Evolutionary conservation across 2,329 filamentous ascomycete genomes (phyloP), one percentile per base, ranked within the genome.

Genomic region (Fusarium subtropicale): DNA sequence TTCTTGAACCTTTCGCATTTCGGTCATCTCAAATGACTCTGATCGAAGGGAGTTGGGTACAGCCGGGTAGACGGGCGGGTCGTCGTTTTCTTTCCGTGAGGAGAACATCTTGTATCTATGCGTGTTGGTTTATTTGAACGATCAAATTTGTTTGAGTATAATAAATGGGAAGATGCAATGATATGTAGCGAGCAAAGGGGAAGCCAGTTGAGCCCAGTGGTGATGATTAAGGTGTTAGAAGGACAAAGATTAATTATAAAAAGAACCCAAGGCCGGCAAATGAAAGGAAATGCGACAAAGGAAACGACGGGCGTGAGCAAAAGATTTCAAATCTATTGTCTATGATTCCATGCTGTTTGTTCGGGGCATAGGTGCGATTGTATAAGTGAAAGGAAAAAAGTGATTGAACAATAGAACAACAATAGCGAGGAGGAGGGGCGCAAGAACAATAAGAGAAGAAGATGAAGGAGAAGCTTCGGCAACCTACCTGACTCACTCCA

Each of bases 1-100:
- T 55, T 77, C 71, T 48, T 77, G 75, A 20, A 74, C 66, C 59
- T 75, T 77, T 45, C 71, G 73, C 62, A 77, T 69, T 53, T 77
- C 76, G 56, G 75, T 68, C 65, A 79, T 76, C 62, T 80, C 77
- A 69, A 81, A 72, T 20, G 81, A 79, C 54, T 80, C 75, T 58
- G 78, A 72, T 33, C 74, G 76, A 47, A 83, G 75, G 62, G 80
- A 78, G 58, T 75, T 68, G 60, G 81, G 81, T 38, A 82, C 76
- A 24, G 75, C 75, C 50, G 80, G 80, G 59, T 80, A 81, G 53
- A 74, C 69, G 58, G 72, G 57, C 63, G 69, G 60, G 48, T 75
- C 71, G 60, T 75, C 72, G 65, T 71, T 68, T 64, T 71, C 66
- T 68, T 77, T 79, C 73, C 76, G 74, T 48, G 79, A 77, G 75